Evolutionary conservation across 164 flowering plant species (phyloP).

Genomic region (Tinospora cordifolia): DNA sequence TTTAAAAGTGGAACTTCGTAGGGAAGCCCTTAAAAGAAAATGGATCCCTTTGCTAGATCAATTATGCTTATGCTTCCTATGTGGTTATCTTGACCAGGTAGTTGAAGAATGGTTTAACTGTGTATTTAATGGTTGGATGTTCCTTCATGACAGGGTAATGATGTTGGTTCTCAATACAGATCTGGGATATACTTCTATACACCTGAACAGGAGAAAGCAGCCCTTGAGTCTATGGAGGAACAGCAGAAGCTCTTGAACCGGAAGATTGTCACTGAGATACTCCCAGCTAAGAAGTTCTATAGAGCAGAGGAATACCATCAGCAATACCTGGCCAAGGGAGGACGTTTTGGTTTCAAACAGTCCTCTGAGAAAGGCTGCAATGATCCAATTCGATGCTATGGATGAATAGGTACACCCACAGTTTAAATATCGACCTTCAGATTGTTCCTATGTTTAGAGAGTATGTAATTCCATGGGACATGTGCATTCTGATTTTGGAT

Average conservation of each 20-base stretch:
- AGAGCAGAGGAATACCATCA: conserved; percentile 90
- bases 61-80: not conserved
- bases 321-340: conserved; percentile 86
- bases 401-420: conserved; percentile 16
- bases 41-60: too few relatives aligned
- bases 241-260: conserved; percentile 59
- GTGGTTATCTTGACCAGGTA: not conserved
- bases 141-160: conserved; percentile 49
- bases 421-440: not conserved
- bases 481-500: not conserved
- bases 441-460: not conserved
- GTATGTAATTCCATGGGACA: not conserved
- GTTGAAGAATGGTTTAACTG: not conserved
- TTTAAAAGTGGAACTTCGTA: too few relatives aligned
- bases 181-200: conserved; percentile 91
- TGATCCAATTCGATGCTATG: conserved; percentile 76
- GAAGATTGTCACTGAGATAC: conserved; percentile 74
- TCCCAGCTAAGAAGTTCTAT: conserved; percentile 90
- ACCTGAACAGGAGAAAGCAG: conserved; percentile 78
- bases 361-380: conserved; percentile 80
- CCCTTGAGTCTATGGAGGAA: conserved; percentile 48
- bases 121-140: not conserved
- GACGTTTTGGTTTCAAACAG: conserved; percentile 66
- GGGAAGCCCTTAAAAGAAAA: too few relatives aligned
- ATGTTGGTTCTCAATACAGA: conserved; percentile 88